Percentiles rank a stretch among this genome's conserved stretches.
Conservation (phyloP, 805 yeast genomes). For the Cyberlindnera americana region DNA sequence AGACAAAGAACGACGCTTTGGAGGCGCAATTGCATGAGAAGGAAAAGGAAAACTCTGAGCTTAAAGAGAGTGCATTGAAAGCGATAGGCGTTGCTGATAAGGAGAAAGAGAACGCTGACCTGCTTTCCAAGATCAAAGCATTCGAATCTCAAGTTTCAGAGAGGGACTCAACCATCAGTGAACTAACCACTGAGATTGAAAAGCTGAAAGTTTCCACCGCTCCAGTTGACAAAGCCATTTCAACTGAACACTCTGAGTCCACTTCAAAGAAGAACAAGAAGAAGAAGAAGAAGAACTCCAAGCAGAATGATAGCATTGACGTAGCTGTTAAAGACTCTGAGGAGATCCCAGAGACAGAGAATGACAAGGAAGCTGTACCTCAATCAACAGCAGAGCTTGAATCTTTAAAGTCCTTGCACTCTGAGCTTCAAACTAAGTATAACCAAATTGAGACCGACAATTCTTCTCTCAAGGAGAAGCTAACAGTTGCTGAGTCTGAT, state of each 20-base stretch:
- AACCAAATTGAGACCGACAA: neutral
- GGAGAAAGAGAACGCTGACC: constrained; percentile 2
- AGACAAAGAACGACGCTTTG: neutral
- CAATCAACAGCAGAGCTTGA: neutral
- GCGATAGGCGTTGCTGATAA: neutral
- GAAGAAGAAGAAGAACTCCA: constrained; percentile 20
- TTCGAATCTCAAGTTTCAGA: constrained; percentile 4
- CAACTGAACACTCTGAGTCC: neutral
- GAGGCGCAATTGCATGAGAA: neutral
- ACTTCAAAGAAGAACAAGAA: constrained; percentile 18
- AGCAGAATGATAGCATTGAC: constrained; percentile 4
- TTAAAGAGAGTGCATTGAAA: neutral
- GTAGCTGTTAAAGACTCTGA: constrained; percentile 26
- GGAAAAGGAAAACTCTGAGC: neutral
- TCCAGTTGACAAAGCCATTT: neutral
- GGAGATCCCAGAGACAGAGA: constrained; percentile 12
- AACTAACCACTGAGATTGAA: constrained; percentile 4
- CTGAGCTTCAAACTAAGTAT: neutral
- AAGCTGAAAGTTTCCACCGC: constrained; percentile 4
- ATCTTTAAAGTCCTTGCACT: neutral
- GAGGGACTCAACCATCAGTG: constrained; percentile 6
- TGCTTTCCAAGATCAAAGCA: constrained; percentile 3
- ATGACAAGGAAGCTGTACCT: neutral
- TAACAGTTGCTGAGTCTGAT: constrained; percentile 8
- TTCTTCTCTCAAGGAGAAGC: neutral